Base-by-base conservation (phyloP, 768 basidiomycete genomes). In the Xerocomellus dryophilus region DNA sequence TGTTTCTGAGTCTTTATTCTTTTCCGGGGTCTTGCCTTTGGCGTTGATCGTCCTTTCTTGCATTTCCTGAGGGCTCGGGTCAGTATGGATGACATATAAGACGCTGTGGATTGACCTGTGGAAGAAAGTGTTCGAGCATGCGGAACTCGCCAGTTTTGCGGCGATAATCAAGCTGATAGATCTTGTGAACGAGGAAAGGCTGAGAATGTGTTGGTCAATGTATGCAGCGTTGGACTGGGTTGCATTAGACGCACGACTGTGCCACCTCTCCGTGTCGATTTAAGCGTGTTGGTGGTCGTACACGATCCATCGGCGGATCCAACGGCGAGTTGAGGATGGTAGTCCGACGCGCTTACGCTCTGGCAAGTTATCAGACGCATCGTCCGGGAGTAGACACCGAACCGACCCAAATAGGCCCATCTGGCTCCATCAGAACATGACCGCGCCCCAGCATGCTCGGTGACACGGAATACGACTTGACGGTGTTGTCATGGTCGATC, bases 91-190 rank as follows among this genome's bases (percentile, higher is more conserved):
- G n/a, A 27, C 18, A 38, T 1, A 2, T 20, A 18, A 60, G 9
- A 34, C 1, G 1, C 4, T 11, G 7, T 17, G 25, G 38, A 58
- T 58, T 36, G 46, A 85, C 93, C 71, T 85, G 81, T 2, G 94
- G 91, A 7, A 88, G 68, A 61, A 96, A 85, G 21, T 82, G 81
- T 53, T 98, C 96, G n/a, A 94, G 71, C 85, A 98, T 92, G 21
- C 95, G 78, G 66, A 81, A 93, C 54, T 90, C 83, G 20, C 82
- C 81, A 0, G 81, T 81, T 7, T 78, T 81, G 38, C 87, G 83
- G 61, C 84, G 93, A 62, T 90, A 93, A 70, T 98, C 96, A 48
- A 98, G 78, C 64, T 90, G 89, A 62, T 83, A 97, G 17, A 96
- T 77, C 68, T 83, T 85, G 67, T 90, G 86, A 15, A 84, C 76